A percentile compares a stretch with the other conserved stretches of the same genome.
Evolutionary conservation across 169 alveolate genomes (phyloP).

Genomic region (Eimeria falciformis): DNA sequence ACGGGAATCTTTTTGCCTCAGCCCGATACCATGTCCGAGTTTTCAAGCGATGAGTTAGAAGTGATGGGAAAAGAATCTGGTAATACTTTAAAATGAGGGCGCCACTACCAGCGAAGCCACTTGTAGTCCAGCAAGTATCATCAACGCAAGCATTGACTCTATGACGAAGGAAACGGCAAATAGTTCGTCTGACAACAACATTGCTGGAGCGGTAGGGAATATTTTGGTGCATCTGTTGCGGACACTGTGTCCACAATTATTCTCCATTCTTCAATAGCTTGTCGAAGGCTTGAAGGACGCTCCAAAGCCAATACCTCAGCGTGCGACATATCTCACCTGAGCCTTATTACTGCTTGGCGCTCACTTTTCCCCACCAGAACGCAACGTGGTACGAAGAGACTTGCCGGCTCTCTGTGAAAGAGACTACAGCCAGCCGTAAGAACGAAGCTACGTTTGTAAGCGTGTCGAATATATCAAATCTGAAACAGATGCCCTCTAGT

Average conservation of each 20-base stretch:
- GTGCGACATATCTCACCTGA: not conserved
- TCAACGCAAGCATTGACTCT: constrained; percentile 55
- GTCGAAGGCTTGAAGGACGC: constrained; percentile 48
- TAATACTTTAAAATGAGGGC: not conserved
- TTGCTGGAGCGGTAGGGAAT: constrained; percentile 69
- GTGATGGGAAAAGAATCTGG: constrained; percentile 55
- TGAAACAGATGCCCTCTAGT: constrained; percentile 50
- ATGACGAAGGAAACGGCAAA: constrained; percentile 5
- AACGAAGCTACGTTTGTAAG: not conserved
- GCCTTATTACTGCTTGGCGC: not conserved
- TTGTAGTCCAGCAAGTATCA: constrained; percentile 51
- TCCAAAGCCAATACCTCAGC: constrained; percentile 41
- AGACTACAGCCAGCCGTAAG: constrained; percentile 59
- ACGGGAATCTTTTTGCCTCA: not conserved
- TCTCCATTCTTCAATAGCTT: constrained; percentile 22
- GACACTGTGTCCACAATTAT: too few species aligned
- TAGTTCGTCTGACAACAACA: constrained; percentile 47
- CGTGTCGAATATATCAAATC: not conserved
- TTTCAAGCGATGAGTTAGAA: constrained; percentile 49
- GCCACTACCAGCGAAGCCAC: not conserved
- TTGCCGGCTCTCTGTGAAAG: constrained; percentile 48
- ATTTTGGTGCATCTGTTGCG: too few species aligned
- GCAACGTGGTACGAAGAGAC: constrained; percentile 32
- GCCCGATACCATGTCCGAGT: not conserved
- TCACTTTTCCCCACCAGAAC: not conserved